phyloP scores from a whole-genome alignment of 2,329 filamentous ascomycete genomes.

The Exserohilum rostratum region DNA sequence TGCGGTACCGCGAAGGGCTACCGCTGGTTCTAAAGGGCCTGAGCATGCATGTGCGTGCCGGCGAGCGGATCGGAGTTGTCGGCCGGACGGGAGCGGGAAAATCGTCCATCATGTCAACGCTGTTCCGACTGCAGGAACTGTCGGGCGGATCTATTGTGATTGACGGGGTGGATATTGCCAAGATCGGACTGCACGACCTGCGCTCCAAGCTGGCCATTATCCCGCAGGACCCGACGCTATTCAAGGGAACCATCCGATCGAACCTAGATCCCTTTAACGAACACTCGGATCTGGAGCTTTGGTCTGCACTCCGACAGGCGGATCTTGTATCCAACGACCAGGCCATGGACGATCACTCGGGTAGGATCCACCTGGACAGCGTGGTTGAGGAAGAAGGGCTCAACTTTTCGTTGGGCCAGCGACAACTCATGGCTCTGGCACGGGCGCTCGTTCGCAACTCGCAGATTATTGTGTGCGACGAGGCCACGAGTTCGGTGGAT shows the following conservation, averaged over 20 bases:
- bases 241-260: constrained; percentile 77
- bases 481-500: constrained; percentile 68
- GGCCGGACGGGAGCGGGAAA: constrained; percentile 84
- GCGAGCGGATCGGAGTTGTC: constrained; percentile 81
- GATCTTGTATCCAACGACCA: constrained; percentile 66
- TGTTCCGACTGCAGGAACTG: constrained; percentile 71
- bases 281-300: constrained; percentile 77
- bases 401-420: constrained; percentile 80
- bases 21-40: constrained; percentile 58
- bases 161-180: constrained; percentile 66
- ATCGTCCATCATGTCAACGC: constrained; percentile 80
- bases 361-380: constrained; percentile 80
- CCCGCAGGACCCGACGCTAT: constrained; percentile 82
- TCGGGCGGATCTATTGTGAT: constrained; percentile 56
- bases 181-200: constrained; percentile 75
- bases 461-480: constrained; percentile 95
- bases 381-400: constrained; percentile 91
- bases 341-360: constrained; percentile 53
- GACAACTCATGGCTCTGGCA: constrained; percentile 89
- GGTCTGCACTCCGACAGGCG: constrained; percentile 77
- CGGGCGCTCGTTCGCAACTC: constrained; percentile 85
- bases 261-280: constrained; percentile 84
- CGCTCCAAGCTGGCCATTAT: constrained; percentile 81
- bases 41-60: constrained; percentile 71
- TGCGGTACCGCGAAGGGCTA: constrained; percentile 58